Evolutionary conservation across 345 rosid species (phyloP).

Genomic region (Camelina neglecta): DNA sequence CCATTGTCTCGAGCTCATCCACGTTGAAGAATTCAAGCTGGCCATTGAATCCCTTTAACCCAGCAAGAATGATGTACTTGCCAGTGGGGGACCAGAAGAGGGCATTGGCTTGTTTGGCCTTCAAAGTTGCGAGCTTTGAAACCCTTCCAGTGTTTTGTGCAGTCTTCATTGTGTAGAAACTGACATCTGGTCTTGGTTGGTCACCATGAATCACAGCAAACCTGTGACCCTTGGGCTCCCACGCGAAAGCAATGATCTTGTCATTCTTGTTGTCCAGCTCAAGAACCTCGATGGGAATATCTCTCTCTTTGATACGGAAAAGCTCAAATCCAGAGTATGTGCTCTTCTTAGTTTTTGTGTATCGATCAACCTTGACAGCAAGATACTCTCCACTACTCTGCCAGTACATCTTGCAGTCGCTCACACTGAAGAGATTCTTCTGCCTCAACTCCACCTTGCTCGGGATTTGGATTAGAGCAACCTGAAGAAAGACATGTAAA

Average conservation of each 20-base stretch:
- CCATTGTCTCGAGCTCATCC: constrained; percentile 97
- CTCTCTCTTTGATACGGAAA: constrained; percentile 91
- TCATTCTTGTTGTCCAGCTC: constrained; percentile 98
- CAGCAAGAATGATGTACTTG: constrained; percentile 80
- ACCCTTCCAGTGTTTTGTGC: constrained; percentile 58
- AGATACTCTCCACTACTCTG: constrained; percentile 96
- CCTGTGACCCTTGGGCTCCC: constrained; percentile 99
- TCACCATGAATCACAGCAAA: constrained; percentile 97
- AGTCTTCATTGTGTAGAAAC: constrained; percentile 82
- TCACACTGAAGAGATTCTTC: constrained; percentile 94
- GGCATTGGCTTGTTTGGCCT: constrained; percentile 93
- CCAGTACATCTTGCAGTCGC: constrained; percentile 99
- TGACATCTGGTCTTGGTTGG: constrained; percentile 87
- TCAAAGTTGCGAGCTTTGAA: constrained; percentile 82
- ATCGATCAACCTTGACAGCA: constrained; percentile 91
- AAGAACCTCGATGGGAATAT: constrained; percentile 95
- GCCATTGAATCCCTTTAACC: constrained; percentile 90
- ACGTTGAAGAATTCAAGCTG: constrained; percentile 91
- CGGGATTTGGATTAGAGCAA: constrained; percentile 89
- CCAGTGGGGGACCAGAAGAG: constrained; percentile 99
- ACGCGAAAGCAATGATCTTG: constrained; percentile 93
- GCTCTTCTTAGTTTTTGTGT: constrained; percentile 94
- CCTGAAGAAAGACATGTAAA: constrained; percentile 49
- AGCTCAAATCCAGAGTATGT: constrained; percentile 97
- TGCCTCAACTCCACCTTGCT: constrained; percentile 89